Evolutionary conservation across 441 rosid genomes (phyloP), one percentile per base, ranked within the genome.

Genomic region (Dalechampia spathulata): DNA sequence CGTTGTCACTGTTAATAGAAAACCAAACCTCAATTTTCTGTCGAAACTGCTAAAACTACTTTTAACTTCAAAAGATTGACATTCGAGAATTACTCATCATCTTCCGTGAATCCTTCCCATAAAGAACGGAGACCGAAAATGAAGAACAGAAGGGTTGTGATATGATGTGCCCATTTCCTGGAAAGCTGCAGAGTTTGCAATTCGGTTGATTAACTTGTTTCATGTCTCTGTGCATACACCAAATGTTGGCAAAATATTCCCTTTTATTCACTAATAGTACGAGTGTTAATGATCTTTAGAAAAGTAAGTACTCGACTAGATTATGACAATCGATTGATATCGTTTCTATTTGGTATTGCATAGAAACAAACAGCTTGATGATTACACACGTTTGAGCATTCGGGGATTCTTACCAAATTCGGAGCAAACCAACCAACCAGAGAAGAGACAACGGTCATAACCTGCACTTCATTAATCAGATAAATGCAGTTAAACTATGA

Each of bases 391-490:
- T 5, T 14, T 17, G 23, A 15, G 12, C 4, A 36, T 8, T 2
- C 2, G 39, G 39, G 2, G 10, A 13, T 19, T 16, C 53, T 48
- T 63, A 62, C 72, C 61, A 68, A 44, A 53, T 58, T 68, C 10
- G 68, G 72, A 32, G 64, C 57, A 58, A 57, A 52, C 72, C 64
- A 68, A 15, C 67, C 72, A 42, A 68, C 40, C 6, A 63, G 48
- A n/a, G 56, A 61, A 1, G 72, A 52, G 21, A 63, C 20, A 15
- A 58, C 30, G 0, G 61, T 68, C 40, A 36, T 62, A 16, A 47
- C 53, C 72, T 63, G 23, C 54, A 49, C 28, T 38, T 37, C 32
- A 6, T 20, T 11, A 16, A 20, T 6, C 28, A 30, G 12, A 23
- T 6, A 17, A 36, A 23, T 1, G 36, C 9, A 50, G 20, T 10